A percentile compares a stretch with the other conserved stretches of the same genome.
These are phyloP conservation scores for Rhipidocladum racemiflorum DNA, from an alignment of 176 grass and related monocot species.

Conservation along the genomic window DNA sequence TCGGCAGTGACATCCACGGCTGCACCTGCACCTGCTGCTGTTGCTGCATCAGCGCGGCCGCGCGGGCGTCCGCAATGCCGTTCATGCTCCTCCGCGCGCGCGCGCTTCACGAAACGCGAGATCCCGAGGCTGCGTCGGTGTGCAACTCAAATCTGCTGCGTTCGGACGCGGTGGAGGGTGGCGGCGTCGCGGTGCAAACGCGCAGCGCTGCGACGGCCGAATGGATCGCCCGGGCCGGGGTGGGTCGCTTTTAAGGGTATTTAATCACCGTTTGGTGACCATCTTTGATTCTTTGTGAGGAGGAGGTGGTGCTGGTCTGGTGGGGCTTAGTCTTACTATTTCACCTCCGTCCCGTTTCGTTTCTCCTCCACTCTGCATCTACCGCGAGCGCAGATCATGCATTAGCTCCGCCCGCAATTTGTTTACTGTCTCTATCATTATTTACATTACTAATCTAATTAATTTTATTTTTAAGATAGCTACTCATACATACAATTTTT, in stretches of 20 bases:
- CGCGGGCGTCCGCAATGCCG: constrained; percentile 41
- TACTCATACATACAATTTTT: too few species aligned
- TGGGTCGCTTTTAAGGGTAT: constrained; percentile 40
- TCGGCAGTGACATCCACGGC: constrained; percentile 31
- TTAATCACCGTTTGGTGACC: constrained; percentile 34
- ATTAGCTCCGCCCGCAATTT: too few species aligned
- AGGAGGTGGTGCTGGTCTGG: not conserved
- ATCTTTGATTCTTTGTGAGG: not conserved
- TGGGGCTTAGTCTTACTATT: not conserved
- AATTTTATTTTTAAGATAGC: too few species aligned
- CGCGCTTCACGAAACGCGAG: not conserved
- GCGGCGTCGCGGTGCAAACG: not conserved
- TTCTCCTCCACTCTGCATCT: too few species aligned
- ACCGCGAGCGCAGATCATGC: too few species aligned
- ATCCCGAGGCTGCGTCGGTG: not conserved
- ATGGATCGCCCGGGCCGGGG: not conserved
- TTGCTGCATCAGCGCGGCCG: constrained; percentile 42
- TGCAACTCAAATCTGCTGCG: not conserved
- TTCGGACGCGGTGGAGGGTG: not conserved
- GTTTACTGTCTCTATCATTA: too few species aligned
- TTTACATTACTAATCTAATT: too few species aligned
- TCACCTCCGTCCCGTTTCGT: not conserved
- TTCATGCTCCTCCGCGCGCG: constrained; percentile 26
- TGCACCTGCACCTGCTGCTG: constrained; percentile 15
- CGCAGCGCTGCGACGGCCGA: not conserved